These are phyloP conservation scores for Elaeis guineensis DNA, from an alignment of 176 grass and related monocot genomes.

Conservation along the genomic window DNA sequence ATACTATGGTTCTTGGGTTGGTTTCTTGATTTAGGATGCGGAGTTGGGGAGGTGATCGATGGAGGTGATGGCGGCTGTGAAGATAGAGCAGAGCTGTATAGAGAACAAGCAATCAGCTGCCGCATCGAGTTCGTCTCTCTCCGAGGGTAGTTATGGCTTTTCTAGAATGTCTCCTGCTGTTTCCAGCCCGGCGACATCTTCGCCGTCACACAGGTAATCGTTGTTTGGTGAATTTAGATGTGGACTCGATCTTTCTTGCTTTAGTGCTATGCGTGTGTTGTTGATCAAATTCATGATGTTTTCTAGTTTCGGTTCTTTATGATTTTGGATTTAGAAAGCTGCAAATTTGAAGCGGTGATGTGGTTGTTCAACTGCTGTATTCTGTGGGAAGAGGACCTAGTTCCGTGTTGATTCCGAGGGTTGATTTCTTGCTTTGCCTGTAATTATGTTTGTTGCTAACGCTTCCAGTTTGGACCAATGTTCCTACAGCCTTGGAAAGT, in stretches of 20 bases:
- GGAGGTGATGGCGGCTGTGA: constrained; percentile 9
- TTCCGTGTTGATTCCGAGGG: too few relatives aligned
- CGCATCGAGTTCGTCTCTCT: constrained; percentile 76
- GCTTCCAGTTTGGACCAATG: too few relatives aligned
- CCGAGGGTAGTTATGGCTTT: constrained; percentile 51
- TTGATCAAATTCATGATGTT: too few relatives aligned
- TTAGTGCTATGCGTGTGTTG: constrained; percentile 20
- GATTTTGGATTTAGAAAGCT: too few relatives aligned
- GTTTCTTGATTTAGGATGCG: constrained; percentile 22
- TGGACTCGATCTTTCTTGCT: neutral
- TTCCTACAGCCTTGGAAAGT: too few relatives aligned
- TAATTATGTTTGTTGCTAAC: too few relatives aligned
- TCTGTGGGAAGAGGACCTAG: too few relatives aligned
- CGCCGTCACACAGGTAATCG: constrained; percentile 55
- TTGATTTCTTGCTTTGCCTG: too few relatives aligned
- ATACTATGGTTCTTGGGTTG: neutral
- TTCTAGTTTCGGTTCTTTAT: too few relatives aligned
- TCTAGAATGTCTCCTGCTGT: constrained; percentile 57
- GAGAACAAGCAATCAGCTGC: constrained; percentile 82
- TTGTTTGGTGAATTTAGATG: constrained; percentile 16
- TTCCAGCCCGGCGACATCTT: constrained; percentile 55
- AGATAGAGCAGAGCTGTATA: constrained; percentile 50
- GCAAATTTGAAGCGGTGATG: too few relatives aligned
- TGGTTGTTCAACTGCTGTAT: too few relatives aligned
- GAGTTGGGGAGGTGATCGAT: constrained; percentile 24